These are phyloP conservation scores for Pinus taeda DNA, from an alignment of 75 land plant genomes.

Conservation along the genomic window DNA sequence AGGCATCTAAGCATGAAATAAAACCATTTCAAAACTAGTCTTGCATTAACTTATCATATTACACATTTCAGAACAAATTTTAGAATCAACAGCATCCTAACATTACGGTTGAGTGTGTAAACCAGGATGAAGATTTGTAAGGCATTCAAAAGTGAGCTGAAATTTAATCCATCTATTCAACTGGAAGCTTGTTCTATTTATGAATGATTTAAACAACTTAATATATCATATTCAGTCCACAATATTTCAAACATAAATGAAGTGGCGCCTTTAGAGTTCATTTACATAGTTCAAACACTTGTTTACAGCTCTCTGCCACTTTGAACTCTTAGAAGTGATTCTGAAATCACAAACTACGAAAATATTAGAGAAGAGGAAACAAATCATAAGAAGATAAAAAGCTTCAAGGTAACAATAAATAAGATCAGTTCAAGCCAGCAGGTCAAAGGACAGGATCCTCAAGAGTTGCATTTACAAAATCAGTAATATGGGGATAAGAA, in stretches of 20 bases:
- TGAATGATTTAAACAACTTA: background rate
- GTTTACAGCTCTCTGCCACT: background rate
- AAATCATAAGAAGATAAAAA: background rate
- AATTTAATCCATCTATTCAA: background rate
- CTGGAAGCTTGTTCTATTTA: background rate
- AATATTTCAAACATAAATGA: background rate
- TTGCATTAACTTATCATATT: background rate
- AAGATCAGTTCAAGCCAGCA: background rate
- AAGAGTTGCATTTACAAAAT: conserved; percentile 57
- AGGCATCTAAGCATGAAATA: background rate
- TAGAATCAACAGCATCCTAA: background rate
- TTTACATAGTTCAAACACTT: conserved; percentile 5
- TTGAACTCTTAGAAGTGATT: background rate
- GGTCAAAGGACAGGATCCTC: conserved; percentile 30
- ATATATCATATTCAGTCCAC: background rate
- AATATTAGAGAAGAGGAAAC: background rate
- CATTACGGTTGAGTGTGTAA: background rate
- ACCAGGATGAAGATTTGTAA: too few relatives aligned
- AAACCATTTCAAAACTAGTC: background rate
- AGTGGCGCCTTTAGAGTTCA: background rate
- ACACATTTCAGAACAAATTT: background rate
- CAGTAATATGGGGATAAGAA: conserved; percentile 75
- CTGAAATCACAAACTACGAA: background rate
- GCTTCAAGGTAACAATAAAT: background rate
- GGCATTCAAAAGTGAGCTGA: too few relatives aligned